Base-by-base conservation (phyloP, 257 asterid genomes). In the Voacanga thouarsii region DNA sequence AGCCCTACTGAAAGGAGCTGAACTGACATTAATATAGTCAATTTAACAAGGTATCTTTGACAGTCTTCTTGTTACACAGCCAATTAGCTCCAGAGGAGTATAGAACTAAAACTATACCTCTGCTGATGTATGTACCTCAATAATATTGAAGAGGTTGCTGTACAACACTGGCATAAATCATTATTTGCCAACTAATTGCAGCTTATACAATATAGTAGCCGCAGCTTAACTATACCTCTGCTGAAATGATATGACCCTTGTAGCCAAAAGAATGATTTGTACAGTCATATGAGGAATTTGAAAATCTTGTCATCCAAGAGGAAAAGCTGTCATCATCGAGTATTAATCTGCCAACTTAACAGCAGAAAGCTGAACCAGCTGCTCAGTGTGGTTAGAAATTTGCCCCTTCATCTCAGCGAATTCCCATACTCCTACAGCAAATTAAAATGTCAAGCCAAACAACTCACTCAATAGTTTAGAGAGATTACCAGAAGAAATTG, bases 401-500 rank as follows among this genome's bases (percentile, higher is more conserved):
- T 19, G 39, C 28, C 11, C 39, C 63, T 63, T 77, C 26, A 18
- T 44, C 63, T 78, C 66, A 76, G 57, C 79, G 68, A 67, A 80
- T 72, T 64, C 76, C 84, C 84, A 72, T 76, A 77, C 78, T 67
- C 88, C 85, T 84, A 55, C 39, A 76, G 57, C 69, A 76, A 76
- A 76, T 72, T 61, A 33, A 39, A 33, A 43, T 73, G 74, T 73
- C 41, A 76, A 41, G 76, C 50, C 43, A 75, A n/a, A 28, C 21
- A 75, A 61, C 53, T 59, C 28, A n/a, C 45, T 18, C 2, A 33
- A 49, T 30, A 37, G 24, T 56, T 57, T n/a, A 12, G 39, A 53
- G 65, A 78, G 72, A 75, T 15, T 56, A 39, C 7, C 12, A 8
- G 33, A 39, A 41, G 26, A 41, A 68, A 21, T 0, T 16, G 49